Conservation (phyloP, 805 yeast genomes). For the Barnettozyma pratensis region DNA sequence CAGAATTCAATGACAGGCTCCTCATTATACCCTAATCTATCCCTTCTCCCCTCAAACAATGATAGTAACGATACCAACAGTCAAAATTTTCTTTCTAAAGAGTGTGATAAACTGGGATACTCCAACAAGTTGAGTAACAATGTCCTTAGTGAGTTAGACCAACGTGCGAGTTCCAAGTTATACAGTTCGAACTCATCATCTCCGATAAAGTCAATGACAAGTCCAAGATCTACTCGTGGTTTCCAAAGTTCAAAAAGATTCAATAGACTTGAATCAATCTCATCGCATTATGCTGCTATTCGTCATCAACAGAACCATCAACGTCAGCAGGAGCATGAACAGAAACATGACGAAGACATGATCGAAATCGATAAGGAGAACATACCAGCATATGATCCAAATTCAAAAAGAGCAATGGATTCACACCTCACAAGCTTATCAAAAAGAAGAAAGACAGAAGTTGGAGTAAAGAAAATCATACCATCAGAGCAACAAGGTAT, state of each 20-base stretch:
- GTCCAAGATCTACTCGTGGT: slow-evolving; percentile 20
- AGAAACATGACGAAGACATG: slow-evolving; percentile 7
- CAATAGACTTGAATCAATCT: slow-evolving; percentile 29
- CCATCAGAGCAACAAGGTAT: not conserved
- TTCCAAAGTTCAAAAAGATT: slow-evolving; percentile 22
- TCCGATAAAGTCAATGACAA: slow-evolving; percentile 10
- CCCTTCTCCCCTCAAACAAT: slow-evolving; percentile 10
- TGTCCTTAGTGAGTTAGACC: slow-evolving; percentile 30
- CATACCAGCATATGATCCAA: slow-evolving; percentile 19
- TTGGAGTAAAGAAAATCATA: slow-evolving; percentile 6
- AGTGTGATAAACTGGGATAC: slow-evolving; percentile 24
- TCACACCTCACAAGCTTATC: slow-evolving; percentile 14
- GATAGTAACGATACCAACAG: slow-evolving; percentile 2
- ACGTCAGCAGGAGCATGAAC: slow-evolving; percentile 8
- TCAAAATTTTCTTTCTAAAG: slow-evolving; percentile 1
- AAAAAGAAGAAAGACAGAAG: slow-evolving; percentile 23
- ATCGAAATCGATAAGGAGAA: slow-evolving; percentile 22
- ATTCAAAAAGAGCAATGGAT: slow-evolving; percentile 17
- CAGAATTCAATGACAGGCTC: not conserved
- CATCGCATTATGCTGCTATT: slow-evolving; percentile 26
- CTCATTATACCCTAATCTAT: slow-evolving; percentile 18
- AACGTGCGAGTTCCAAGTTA: slow-evolving; percentile 25
- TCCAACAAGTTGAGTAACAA: slow-evolving; percentile 30
- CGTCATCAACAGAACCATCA: slow-evolving; percentile 1
- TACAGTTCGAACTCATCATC: not conserved